Percentiles rank a stretch among this genome's conserved stretches.
phyloP scores from a whole-genome alignment of 352 stramenopile genomes.

The Thraustochytrium striatum region DNA sequence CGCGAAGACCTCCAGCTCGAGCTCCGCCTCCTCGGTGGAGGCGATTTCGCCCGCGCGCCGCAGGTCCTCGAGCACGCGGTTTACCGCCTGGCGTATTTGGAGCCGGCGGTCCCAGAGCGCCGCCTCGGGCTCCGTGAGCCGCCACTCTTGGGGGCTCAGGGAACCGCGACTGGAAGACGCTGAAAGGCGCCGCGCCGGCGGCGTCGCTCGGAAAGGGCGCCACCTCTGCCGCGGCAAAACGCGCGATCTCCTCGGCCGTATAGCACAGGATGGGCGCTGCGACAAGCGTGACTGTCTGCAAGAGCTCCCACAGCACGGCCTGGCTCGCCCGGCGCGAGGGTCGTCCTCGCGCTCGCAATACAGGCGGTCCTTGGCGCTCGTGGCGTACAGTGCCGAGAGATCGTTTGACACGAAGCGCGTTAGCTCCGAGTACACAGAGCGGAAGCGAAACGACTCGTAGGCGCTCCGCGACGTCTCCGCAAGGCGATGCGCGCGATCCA shows the following conservation, averaged over 20 bases:
- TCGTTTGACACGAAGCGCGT: slow-evolving; percentile 86
- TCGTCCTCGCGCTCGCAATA: slow-evolving; percentile 87
- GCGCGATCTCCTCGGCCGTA: slow-evolving; percentile 90
- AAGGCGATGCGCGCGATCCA: slow-evolving; percentile 78
- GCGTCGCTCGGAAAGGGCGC: background rate
- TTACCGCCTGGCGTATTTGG: background rate
- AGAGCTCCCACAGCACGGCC: slow-evolving; percentile 70
- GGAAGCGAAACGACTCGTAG: slow-evolving; percentile 79
- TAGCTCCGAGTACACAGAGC: slow-evolving; percentile 80
- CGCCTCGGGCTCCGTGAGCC: background rate
- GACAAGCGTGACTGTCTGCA: slow-evolving; percentile 67
- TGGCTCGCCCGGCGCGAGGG: slow-evolving; percentile 72
- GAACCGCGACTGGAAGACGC: background rate
- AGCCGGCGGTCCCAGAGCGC: background rate
- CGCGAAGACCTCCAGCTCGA: background rate
- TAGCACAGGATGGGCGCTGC: slow-evolving; percentile 87
- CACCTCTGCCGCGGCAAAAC: slow-evolving; percentile 18
- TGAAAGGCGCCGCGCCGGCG: background rate
- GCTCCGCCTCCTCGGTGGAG: slow-evolving; percentile 19
- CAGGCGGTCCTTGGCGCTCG: slow-evolving; percentile 91
- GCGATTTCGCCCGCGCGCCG: background rate
- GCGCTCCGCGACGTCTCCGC: slow-evolving; percentile 74
- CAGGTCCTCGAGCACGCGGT: slow-evolving; percentile 3
- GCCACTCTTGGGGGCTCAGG: background rate
- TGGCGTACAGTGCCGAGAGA: slow-evolving; percentile 96